Base-by-base conservation (phyloP, 495 filamentous ascomycete genomes). In the Evernia prunastri region DNA sequence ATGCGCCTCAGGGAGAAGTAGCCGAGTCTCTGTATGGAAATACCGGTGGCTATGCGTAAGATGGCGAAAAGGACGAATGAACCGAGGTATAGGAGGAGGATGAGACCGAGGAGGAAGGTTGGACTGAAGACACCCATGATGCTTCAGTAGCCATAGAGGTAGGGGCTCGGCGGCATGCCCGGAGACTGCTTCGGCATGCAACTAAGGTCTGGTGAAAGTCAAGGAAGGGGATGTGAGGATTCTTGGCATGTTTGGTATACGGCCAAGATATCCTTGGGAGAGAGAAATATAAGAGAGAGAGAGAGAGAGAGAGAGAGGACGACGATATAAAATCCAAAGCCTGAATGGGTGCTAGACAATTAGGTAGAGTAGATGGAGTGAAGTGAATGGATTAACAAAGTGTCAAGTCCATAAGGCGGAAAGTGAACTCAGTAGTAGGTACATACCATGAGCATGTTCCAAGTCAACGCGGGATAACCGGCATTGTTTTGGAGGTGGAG, bases 21-120 rank as follows among this genome's bases (percentile, higher is more conserved):
- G 35, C 94, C 94, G 59, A 97, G 80, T 58, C 94, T 87, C 75
- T 99, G 94, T 67, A 99, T 96, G 3, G 94, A 99, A 47, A 99
- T 79, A 60, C 94, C 95, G 61, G 93, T 97, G 61, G 94, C 74
- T 68, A 97, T 91, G 25, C 94, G 90, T 64, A 97, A 78, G 66
- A 97, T 84, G 65, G 95, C 94, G 75, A 99, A 96, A 61, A 97
- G 74, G 61, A 97, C 85, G 72, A 99, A 97, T 63, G 92, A 90
- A 65, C 84, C 87, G 29, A 99, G 84, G 80, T 96, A 97, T 57
- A 90, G 80, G 56, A 97, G 82, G 65, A 97, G 82, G 70, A 93
- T 64, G 60, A 93, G 77, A 63, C 91, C 92, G 65, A 95, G 82
- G 35, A 96, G 77, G 74, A 96, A 95, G 69, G 91, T 89, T 62